Conservation (phyloP, 2,329 filamentous ascomycete species). For the Penicillium sclerotiorum region DNA sequence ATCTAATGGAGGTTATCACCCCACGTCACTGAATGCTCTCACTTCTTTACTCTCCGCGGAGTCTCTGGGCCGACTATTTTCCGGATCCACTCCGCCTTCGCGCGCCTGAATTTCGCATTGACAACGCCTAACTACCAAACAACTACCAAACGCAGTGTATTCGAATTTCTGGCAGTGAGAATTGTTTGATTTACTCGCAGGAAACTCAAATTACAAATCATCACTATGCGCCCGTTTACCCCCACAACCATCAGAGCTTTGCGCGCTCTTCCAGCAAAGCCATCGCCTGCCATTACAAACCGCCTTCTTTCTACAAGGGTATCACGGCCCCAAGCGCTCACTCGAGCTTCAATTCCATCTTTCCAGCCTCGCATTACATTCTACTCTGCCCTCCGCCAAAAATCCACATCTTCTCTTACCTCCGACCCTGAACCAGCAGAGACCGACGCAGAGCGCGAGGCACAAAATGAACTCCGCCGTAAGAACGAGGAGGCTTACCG, state of each 20-base stretch:
- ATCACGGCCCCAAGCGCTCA: conserved; percentile 6
- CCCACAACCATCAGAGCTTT: conserved; percentile 28
- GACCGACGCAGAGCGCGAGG: conserved; percentile 36
- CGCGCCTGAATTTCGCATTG: too few relatives aligned
- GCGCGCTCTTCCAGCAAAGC: conserved; percentile 13
- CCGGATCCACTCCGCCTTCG: not conserved
- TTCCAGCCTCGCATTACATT: conserved; percentile 7
- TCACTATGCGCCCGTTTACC: conserved; percentile 21
- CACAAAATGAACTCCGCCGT: conserved; percentile 40
- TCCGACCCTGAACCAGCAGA: conserved; percentile 30
- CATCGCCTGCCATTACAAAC: conserved; percentile 20
- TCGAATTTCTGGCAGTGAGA: too few relatives aligned
- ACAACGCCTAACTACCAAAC: too few relatives aligned
- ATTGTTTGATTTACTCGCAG: too few relatives aligned
- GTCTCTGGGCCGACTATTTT: conserved; percentile 21
- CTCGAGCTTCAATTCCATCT: conserved; percentile 5
- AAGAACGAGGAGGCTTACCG: conserved; percentile 71
- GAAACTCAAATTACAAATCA: too few relatives aligned
- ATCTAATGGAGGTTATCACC: not conserved
- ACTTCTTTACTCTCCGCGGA: conserved; percentile 26
- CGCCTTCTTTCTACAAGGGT: conserved; percentile 25
- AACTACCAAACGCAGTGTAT: too few relatives aligned
- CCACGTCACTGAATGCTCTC: not conserved
- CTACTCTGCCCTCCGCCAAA: conserved; percentile 27
- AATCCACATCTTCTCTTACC: conserved; percentile 40